Percentiles rank a stretch among this genome's conserved stretches.
Conservation (phyloP, 2,329 filamentous ascomycete species). For the Chaetothyriales sp. region DNA sequence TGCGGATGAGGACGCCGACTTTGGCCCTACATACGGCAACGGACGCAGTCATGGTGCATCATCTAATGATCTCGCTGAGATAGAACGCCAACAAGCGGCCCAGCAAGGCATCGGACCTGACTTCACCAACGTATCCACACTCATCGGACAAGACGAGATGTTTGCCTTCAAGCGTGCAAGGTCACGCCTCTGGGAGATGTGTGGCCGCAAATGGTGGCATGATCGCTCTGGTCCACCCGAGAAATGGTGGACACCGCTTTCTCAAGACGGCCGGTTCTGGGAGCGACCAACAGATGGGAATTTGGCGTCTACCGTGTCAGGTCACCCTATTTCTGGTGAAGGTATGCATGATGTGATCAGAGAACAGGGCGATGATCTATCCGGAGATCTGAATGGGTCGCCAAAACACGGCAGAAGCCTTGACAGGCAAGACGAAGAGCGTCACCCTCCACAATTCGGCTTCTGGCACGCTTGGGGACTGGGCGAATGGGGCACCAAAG, state of each 20-base stretch:
- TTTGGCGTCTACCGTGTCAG: background rate
- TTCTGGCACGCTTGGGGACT: slow-evolving; percentile 41
- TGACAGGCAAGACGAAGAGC: slow-evolving; percentile 28
- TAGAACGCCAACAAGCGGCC: slow-evolving; percentile 4
- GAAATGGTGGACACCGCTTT: slow-evolving; percentile 55
- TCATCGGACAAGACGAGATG: slow-evolving; percentile 66
- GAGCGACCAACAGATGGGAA: slow-evolving; percentile 27
- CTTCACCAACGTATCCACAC: slow-evolving; percentile 51
- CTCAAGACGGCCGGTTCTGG: slow-evolving; percentile 51
- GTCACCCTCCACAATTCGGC: slow-evolving; percentile 35
- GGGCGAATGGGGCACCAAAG: slow-evolving; percentile 37
- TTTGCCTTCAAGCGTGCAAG: slow-evolving; percentile 68
- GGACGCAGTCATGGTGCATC: slow-evolving; percentile 15
- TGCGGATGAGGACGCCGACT: slow-evolving; percentile 22
- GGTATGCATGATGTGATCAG: background rate
- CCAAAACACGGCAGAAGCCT: slow-evolving; percentile 33
- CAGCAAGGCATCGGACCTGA: slow-evolving; percentile 28
- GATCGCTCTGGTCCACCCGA: slow-evolving; percentile 24
- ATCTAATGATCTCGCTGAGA: slow-evolving; percentile 8
- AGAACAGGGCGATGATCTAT: slow-evolving; percentile 13
- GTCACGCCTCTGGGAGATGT: slow-evolving; percentile 71
- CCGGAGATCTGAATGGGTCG: slow-evolving; percentile 20
- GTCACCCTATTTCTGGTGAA: background rate
- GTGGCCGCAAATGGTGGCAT: slow-evolving; percentile 53
- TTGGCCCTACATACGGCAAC: slow-evolving; percentile 20